phyloP scores from a whole-genome alignment of 768 basidiomycete genomes.

The Stropharia rugosoannulata region DNA sequence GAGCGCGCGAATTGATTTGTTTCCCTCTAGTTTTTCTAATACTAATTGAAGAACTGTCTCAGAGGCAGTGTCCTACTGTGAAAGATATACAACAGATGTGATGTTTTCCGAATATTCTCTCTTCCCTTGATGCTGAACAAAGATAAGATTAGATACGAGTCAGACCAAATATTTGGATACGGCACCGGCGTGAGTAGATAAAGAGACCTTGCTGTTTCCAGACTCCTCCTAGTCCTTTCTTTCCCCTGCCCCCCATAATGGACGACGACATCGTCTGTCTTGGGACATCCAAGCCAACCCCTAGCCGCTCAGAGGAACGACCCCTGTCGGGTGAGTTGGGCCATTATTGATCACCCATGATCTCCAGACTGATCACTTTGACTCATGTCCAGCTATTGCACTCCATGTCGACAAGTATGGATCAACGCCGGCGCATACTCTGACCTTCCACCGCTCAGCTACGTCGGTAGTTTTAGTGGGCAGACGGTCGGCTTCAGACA shows the following conservation, averaged over 20 bases:
- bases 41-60: no score
- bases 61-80: no score
- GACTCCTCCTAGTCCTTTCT: not conserved
- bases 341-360: constrained; percentile 14
- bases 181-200: constrained; percentile 6
- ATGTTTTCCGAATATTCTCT: no score
- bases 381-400: constrained; percentile 45
- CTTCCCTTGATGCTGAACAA: no score
- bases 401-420: constrained; percentile 57
- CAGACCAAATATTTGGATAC: constrained; percentile 10
- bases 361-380: constrained; percentile 18
- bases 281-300: constrained; percentile 35
- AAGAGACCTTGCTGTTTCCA: constrained; percentile 1
- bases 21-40: no score
- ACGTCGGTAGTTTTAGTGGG: constrained; percentile 62
- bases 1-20: no score
- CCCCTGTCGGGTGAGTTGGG: constrained; percentile 42
- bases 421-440: constrained; percentile 39
- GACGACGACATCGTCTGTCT: constrained; percentile 67
- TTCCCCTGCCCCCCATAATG: constrained; percentile 10
- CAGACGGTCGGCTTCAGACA: constrained; percentile 56
- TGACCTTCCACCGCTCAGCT: constrained; percentile 53
- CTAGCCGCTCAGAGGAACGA: constrained; percentile 17
- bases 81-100: no score
- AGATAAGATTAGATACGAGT: constrained; percentile 13